A percentile compares a stretch with the other conserved stretches of the same genome.
phyloP scores from a whole-genome alignment of 345 rosid species.

The Aquilaria yunnanensis region DNA sequence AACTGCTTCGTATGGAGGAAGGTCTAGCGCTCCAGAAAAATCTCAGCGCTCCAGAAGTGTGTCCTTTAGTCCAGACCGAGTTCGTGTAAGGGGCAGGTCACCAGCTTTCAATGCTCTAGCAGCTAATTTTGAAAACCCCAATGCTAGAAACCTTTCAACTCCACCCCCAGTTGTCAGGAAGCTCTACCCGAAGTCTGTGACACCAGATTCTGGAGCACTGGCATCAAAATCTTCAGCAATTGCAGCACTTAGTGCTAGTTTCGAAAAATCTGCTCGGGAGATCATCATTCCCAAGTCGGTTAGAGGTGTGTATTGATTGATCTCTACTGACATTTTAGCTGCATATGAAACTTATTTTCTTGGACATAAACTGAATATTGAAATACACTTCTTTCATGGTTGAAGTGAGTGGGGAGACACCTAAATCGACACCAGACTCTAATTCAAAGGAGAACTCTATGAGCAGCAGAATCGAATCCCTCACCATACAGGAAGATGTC shows the following conservation, averaged over 20 bases:
- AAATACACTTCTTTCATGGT: constrained; percentile 16
- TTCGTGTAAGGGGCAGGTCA: constrained; percentile 97
- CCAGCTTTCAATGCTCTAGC: constrained; percentile 98
- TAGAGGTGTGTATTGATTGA: constrained; percentile 40
- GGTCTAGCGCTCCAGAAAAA: constrained; percentile 84
- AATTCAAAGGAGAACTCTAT: constrained; percentile 55
- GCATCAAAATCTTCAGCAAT: constrained; percentile 66
- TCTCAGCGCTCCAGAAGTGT: constrained; percentile 95
- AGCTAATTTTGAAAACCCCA: constrained; percentile 85
- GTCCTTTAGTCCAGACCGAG: constrained; percentile 95
- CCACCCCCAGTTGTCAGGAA: constrained; percentile 94
- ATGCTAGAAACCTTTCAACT: constrained; percentile 83
- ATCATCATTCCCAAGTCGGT: constrained; percentile 59
- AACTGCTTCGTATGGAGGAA: constrained; percentile 71
- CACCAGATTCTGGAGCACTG: constrained; percentile 61
- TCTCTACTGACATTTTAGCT: neutral
- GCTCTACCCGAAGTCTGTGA: constrained; percentile 84
- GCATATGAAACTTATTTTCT: neutral
- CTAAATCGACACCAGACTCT: constrained; percentile 44
- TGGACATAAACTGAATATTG: constrained; percentile 1
- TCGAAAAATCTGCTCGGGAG: constrained; percentile 62
- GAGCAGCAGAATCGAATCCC: constrained; percentile 72
- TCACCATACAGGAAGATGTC: constrained; percentile 80
- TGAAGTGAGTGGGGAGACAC: constrained; percentile 45
- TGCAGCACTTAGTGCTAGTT: constrained; percentile 57